Conservation (phyloP, 305 asterid species). For the Solanum hybrid region DNA sequence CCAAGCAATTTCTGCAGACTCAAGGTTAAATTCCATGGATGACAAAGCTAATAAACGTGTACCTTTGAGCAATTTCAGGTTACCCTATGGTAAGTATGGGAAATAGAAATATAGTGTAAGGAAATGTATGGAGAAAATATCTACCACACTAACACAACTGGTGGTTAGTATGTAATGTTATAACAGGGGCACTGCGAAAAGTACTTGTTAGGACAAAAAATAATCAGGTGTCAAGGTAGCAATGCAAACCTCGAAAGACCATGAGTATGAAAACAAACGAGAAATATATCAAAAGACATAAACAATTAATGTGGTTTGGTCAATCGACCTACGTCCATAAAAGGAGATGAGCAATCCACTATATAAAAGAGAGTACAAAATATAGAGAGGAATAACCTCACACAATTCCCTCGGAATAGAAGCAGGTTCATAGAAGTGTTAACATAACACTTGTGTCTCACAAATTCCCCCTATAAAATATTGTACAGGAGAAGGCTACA, state of each 20-base stretch:
- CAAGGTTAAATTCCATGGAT: too few species aligned
- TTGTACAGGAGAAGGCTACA: not conserved
- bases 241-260: not conserved
- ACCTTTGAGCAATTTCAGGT: slow-evolving; percentile 10
- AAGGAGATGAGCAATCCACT: not conserved
- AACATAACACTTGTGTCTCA: not conserved
- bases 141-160: too few species aligned
- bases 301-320: not conserved
- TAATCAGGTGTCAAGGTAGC: not conserved
- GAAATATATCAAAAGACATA: not conserved
- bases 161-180: not conserved
- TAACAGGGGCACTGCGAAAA: not conserved
- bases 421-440: not conserved
- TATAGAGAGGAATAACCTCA: not conserved
- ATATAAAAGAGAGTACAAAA: not conserved
- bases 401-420: not conserved
- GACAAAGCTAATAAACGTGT: not conserved
- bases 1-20: too few species aligned
- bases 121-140: too few species aligned
- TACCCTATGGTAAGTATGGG: not conserved
- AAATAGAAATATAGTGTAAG: too few species aligned
- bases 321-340: not conserved
- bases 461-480: not conserved
- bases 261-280: not conserved
- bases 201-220: not conserved